These are phyloP conservation scores for Sclerotinia spermophila DNA, from an alignment of 2,329 filamentous ascomycete genomes.

Conservation along the genomic window DNA sequence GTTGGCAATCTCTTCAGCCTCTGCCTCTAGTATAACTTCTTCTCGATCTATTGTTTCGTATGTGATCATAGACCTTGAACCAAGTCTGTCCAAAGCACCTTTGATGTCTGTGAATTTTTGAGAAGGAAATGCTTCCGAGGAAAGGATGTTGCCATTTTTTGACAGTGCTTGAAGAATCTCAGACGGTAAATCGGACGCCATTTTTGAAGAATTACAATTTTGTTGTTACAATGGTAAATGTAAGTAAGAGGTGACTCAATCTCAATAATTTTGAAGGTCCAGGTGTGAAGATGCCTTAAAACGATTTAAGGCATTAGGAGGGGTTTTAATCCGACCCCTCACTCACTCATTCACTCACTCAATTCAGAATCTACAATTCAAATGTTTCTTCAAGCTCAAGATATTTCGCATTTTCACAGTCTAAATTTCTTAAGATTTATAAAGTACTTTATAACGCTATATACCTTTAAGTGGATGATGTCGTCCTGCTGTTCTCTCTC, in stretches of 20 bases:
- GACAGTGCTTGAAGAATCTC: slow-evolving; percentile 64
- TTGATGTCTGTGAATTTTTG: slow-evolving; percentile 69
- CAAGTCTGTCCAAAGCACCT: slow-evolving; percentile 80
- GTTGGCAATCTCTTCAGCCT: slow-evolving; percentile 67
- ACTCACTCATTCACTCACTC: neutral
- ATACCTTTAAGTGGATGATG: too few relatives aligned
- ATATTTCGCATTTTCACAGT: too few relatives aligned
- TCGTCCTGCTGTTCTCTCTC: too few relatives aligned
- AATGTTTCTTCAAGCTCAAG: neutral
- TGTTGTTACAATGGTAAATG: slow-evolving; percentile 1
- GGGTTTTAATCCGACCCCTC: neutral
- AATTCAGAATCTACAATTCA: too few relatives aligned
- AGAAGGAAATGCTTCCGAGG: slow-evolving; percentile 65
- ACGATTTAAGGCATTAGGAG: slow-evolving; percentile 6
- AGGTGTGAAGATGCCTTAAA: slow-evolving; percentile 5
- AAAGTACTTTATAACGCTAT: too few relatives aligned
- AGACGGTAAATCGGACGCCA: slow-evolving; percentile 58
- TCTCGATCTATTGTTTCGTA: slow-evolving; percentile 83
- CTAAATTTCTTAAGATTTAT: too few relatives aligned
- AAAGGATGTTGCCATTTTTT: slow-evolving; percentile 61
- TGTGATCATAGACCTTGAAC: slow-evolving; percentile 78
- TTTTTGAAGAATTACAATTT: slow-evolving; percentile 28
- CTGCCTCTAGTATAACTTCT: slow-evolving; percentile 69
- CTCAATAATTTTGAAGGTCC: slow-evolving; percentile 19
- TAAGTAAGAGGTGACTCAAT: slow-evolving; percentile 15